Evolutionary conservation across 192 early-diverging fungal genomes (phyloP).

Genomic region (Podila minutissima): DNA sequence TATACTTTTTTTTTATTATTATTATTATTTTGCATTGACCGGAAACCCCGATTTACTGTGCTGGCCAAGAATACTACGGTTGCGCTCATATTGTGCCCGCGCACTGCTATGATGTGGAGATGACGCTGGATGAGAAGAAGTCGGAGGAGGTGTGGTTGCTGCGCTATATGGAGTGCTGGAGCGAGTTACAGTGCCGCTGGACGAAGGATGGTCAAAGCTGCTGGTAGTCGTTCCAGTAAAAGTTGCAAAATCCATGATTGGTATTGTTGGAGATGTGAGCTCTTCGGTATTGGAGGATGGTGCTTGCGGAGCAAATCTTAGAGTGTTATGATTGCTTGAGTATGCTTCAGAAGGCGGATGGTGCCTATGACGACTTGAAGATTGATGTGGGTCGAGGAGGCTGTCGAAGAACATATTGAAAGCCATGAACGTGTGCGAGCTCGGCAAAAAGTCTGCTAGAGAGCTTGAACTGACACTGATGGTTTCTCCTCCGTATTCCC

Average conservation of each 20-base stretch:
- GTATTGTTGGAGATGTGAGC: conserved; percentile 11
- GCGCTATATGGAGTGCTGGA: not conserved
- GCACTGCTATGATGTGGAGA: conserved; percentile 10
- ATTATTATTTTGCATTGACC: conserved; percentile 4
- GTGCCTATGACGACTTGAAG: not conserved
- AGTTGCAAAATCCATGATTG: conserved; percentile 44
- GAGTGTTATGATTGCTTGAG: not conserved
- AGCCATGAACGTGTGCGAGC: conserved; percentile 30
- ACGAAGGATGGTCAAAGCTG: not conserved
- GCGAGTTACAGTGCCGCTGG: not conserved
- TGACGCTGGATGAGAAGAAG: not conserved
- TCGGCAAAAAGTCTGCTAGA: conserved; percentile 36
- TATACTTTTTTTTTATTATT: not conserved
- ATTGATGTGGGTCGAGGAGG: conserved; percentile 17
- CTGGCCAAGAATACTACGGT: conserved; percentile 29
- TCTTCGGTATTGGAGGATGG: not conserved
- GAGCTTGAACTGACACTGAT: conserved; percentile 31
- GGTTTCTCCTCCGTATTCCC: conserved; percentile 35
- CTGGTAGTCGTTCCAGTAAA: conserved; percentile 15
- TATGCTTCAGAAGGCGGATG: not conserved
- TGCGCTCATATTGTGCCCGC: conserved; percentile 41
- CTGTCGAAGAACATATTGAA: conserved; percentile 45
- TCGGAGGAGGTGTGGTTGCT: not conserved
- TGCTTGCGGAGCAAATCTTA: not conserved
- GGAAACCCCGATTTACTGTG: conserved; percentile 30